A percentile compares a stretch with the other conserved stretches of the same genome.
These are phyloP conservation scores for Lathyrus tuberosus DNA, from an alignment of 306 rosid species.

Conservation along the genomic window DNA sequence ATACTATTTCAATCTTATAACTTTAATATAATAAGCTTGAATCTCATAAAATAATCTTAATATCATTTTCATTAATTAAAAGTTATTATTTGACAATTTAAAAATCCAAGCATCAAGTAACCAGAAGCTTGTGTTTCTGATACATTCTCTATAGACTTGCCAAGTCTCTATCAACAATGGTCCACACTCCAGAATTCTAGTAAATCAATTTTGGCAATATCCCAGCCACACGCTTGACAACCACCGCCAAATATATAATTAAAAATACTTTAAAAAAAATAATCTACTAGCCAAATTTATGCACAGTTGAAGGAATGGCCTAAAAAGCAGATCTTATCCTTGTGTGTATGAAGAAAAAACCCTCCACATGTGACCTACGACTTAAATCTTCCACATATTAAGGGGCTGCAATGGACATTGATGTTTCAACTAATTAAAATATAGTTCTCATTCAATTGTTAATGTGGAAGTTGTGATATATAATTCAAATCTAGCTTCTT, in stretches of 20 bases:
- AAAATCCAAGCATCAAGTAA: too few relatives aligned
- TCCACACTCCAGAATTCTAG: not conserved
- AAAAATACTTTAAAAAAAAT: not conserved
- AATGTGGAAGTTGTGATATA: too few relatives aligned
- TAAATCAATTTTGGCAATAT: slow-evolving; percentile 13
- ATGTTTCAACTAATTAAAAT: slow-evolving; percentile 43
- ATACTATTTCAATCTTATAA: too few relatives aligned
- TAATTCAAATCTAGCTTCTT: not conserved
- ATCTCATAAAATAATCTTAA: too few relatives aligned
- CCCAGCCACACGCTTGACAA: slow-evolving; percentile 37
- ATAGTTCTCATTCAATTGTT: slow-evolving; percentile 16
- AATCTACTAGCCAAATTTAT: not conserved
- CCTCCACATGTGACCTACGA: slow-evolving; percentile 26
- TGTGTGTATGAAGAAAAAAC: slow-evolving; percentile 3
- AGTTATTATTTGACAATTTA: too few relatives aligned
- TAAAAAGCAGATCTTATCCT: slow-evolving; percentile 33
- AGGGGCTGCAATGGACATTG: slow-evolving; percentile 24
- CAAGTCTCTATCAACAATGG: not conserved
- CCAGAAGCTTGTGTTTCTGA: not conserved
- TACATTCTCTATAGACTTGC: not conserved
- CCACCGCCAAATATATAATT: not conserved
- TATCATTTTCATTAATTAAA: too few relatives aligned
- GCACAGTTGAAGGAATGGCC: slow-evolving; percentile 27
- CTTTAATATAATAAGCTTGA: too few relatives aligned
- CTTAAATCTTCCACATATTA: not conserved